Percentiles rank a stretch among this genome's conserved stretches.
phyloP scores from a whole-genome alignment of 2,329 filamentous ascomycete genomes.

The Sporothrix phasma region DNA sequence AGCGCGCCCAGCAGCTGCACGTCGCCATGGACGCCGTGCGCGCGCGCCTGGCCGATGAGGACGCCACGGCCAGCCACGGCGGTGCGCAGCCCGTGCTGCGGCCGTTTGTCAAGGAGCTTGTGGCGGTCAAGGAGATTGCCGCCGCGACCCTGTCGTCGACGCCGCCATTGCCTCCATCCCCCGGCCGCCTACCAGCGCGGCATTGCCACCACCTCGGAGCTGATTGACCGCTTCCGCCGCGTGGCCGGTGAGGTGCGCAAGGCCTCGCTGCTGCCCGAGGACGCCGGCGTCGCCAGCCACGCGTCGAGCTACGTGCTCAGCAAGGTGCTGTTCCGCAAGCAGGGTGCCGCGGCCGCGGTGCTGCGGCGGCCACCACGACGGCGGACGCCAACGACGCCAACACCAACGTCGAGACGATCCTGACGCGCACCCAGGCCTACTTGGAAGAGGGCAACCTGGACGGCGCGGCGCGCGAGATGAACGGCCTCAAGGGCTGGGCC shows the following conservation, averaged over 20 bases:
- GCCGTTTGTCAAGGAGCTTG: constrained; percentile 86
- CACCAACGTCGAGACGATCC: constrained; percentile 84
- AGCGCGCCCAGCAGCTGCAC: constrained; percentile 91
- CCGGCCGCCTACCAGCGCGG: constrained; percentile 88
- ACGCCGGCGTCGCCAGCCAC: constrained; percentile 89
- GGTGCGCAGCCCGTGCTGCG: constrained; percentile 56
- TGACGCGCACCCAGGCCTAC: constrained; percentile 78
- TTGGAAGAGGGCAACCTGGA: constrained; percentile 92
- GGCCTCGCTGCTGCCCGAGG: constrained; percentile 80
- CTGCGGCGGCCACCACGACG: background rate
- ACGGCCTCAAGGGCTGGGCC: constrained; percentile 83
- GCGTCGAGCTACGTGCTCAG: constrained; percentile 82
- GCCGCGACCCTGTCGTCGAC: constrained; percentile 76
- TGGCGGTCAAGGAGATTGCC: constrained; percentile 88
- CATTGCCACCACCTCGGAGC: constrained; percentile 69
- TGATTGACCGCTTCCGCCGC: constrained; percentile 91
- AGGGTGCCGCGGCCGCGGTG: constrained; percentile 60
- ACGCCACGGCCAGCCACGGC: background rate
- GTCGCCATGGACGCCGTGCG: constrained; percentile 91
- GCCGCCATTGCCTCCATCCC: constrained; percentile 96
- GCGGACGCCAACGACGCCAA: constrained; percentile 58
- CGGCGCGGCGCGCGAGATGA: constrained; percentile 88
- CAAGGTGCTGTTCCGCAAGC: constrained; percentile 95
- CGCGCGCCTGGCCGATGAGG: constrained; percentile 39
- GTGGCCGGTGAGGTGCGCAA: constrained; percentile 90